Percentiles rank a stretch among this genome's conserved stretches.
Conservation (phyloP, 1,139 yeast genomes). For the Zygosaccharomyces sapae region DNA sequence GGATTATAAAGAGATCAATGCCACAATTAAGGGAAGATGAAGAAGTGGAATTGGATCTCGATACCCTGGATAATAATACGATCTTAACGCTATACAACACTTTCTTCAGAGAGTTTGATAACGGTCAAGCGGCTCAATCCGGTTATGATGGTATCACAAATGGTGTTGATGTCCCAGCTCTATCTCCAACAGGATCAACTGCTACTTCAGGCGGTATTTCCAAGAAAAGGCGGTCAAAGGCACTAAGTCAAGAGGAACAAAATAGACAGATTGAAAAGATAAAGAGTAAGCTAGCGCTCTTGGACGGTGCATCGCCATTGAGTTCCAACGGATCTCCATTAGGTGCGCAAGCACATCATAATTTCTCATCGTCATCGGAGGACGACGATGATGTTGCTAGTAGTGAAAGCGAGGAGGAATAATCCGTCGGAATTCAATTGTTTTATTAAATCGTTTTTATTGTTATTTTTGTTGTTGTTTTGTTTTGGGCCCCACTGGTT, state of each 20-base stretch:
- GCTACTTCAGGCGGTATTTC: conserved; percentile 14
- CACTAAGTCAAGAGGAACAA: conserved; percentile 61
- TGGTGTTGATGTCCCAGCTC: conserved; percentile 25
- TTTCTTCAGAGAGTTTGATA: conserved; percentile 38
- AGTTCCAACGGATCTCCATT: conserved; percentile 32
- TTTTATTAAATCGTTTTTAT: not conserved
- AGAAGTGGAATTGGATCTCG: conserved; percentile 95
- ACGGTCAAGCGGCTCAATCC: conserved; percentile 18
- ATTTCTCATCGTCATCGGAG: conserved; percentile 44
- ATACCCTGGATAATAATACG: conserved; percentile 81
- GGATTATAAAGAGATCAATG: conserved; percentile 81
- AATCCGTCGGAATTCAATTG: conserved; percentile 12
- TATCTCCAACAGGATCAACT: conserved; percentile 32
- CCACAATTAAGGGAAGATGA: conserved; percentile 68
- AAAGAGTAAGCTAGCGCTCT: conserved; percentile 75
- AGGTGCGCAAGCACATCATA: conserved; percentile 24
- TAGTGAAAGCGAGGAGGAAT: conserved; percentile 41
- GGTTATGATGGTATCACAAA: conserved; percentile 12
- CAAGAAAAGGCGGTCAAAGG: conserved; percentile 37
- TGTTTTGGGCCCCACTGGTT: not conserved
- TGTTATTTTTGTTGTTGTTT: not conserved
- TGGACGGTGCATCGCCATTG: conserved; percentile 43
- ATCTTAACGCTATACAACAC: conserved; percentile 72
- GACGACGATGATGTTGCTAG: conserved; percentile 45
- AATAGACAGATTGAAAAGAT: conserved; percentile 78